phyloP scores from a whole-genome alignment of 805 yeast species.

The Kodamaea neixiangensis region DNA sequence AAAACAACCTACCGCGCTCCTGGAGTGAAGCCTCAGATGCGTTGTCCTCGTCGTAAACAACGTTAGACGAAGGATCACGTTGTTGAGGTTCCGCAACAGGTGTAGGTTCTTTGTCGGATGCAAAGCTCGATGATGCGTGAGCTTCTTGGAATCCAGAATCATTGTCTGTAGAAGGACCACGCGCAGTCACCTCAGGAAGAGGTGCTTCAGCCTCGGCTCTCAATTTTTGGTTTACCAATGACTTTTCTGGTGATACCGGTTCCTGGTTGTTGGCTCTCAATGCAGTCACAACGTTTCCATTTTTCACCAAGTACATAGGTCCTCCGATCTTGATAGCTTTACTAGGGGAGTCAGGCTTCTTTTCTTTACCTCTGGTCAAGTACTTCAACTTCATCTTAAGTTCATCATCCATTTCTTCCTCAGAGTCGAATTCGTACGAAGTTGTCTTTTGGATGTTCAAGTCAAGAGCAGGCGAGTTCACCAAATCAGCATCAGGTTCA shows the following conservation, averaged over 20 bases:
- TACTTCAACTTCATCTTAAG: conserved; percentile 14
- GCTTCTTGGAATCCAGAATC: neutral
- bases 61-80: neutral
- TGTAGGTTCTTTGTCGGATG: neutral
- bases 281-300: conserved; percentile 19
- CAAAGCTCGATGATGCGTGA: neutral
- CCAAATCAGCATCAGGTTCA: conserved; percentile 28
- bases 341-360: conserved; percentile 12
- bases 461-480: conserved; percentile 17
- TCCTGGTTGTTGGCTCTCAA: conserved; percentile 4
- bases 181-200: neutral
- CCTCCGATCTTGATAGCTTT: conserved; percentile 24
- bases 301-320: conserved; percentile 36
- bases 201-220: conserved; percentile 8
- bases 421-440: conserved; percentile 14
- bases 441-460: conserved; percentile 29
- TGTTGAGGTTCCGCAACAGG: neutral
- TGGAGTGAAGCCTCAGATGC: conserved; percentile 8
- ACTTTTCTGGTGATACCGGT: conserved; percentile 2
- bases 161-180: neutral
- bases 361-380: conserved; percentile 13
- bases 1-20: conserved; percentile 58
- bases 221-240: conserved; percentile 11
- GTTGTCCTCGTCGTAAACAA: conserved; percentile 7
- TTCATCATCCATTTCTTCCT: conserved; percentile 13